Conservation (phyloP, 2,329 filamentous ascomycete genomes). For the Fusarium sp. region DNA sequence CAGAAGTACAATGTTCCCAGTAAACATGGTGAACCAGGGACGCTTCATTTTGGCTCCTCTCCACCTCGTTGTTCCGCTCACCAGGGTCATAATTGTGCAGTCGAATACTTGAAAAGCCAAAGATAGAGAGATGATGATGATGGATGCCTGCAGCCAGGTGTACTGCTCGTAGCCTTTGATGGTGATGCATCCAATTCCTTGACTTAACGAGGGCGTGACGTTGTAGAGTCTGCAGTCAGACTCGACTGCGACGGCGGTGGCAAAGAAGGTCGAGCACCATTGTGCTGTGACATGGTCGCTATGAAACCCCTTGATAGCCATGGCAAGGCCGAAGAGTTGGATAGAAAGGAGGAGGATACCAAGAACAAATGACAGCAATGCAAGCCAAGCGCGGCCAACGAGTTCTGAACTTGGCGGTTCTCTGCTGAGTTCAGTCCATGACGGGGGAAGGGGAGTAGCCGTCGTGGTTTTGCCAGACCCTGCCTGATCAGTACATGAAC, state of each 20-base stretch:
- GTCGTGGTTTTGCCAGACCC: background rate
- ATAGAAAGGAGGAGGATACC: background rate
- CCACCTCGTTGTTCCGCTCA: background rate
- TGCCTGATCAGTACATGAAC: background rate
- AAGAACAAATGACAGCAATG: background rate
- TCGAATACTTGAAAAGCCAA: slow-evolving; percentile 1
- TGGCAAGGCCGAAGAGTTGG: slow-evolving; percentile 1
- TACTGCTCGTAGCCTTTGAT: slow-evolving; percentile 3
- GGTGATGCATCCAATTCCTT: slow-evolving; percentile 5
- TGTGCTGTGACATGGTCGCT: background rate
- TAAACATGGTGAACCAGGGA: slow-evolving; percentile 10
- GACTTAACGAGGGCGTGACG: background rate
- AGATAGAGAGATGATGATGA: background rate
- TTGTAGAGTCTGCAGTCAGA: background rate
- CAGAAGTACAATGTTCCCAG: slow-evolving; percentile 1
- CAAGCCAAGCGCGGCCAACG: slow-evolving; percentile 4
- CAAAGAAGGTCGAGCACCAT: slow-evolving; percentile 5
- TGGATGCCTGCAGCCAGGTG: background rate
- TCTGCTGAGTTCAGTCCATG: background rate
- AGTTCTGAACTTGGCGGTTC: background rate
- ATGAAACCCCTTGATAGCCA: background rate
- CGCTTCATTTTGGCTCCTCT: slow-evolving; percentile 8
- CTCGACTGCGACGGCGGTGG: background rate
- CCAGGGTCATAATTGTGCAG: background rate
- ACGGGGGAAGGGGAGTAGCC: background rate